phyloP scores from a whole-genome alignment of 805 yeast genomes.

The Millerago galiae region DNA sequence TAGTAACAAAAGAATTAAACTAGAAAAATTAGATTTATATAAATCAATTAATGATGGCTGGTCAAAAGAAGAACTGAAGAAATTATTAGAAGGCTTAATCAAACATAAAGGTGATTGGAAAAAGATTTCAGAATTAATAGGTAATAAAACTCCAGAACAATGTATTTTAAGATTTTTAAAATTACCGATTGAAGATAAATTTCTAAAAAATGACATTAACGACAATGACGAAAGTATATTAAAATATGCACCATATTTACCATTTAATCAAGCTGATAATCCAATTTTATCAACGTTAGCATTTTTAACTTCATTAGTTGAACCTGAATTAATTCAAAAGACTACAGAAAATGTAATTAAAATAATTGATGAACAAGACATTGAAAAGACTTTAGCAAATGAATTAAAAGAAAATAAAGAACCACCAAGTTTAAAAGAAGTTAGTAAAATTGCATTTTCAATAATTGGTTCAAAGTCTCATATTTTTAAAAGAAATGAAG shows the following conservation, averaged over 20 bases:
- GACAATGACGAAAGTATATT: slow-evolving; percentile 66
- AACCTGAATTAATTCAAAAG: slow-evolving; percentile 77
- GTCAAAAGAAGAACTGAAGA: slow-evolving; percentile 58
- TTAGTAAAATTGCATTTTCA: slow-evolving; percentile 66
- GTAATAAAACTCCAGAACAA: slow-evolving; percentile 65
- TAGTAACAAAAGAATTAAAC: background rate
- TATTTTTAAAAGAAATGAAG: slow-evolving; percentile 74
- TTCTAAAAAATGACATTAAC: slow-evolving; percentile 30
- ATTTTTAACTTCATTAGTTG: slow-evolving; percentile 78
- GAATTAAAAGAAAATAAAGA: slow-evolving; percentile 17
- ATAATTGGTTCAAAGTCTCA: slow-evolving; percentile 74
- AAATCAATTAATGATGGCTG: slow-evolving; percentile 44
- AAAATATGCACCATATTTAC: slow-evolving; percentile 76
- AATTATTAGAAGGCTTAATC: slow-evolving; percentile 56
- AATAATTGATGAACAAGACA: slow-evolving; percentile 20
- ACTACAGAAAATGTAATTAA: slow-evolving; percentile 61
- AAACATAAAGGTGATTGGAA: slow-evolving; percentile 73
- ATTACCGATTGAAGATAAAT: slow-evolving; percentile 76
- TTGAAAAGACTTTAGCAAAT: slow-evolving; percentile 13
- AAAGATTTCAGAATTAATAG: slow-evolving; percentile 59
- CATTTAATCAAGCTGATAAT: slow-evolving; percentile 80
- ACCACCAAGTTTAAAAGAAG: slow-evolving; percentile 39
- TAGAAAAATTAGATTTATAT: background rate
- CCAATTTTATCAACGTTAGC: slow-evolving; percentile 93
- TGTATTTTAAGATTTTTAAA: slow-evolving; percentile 75